A percentile compares a stretch with the other conserved stretches of the same genome.
These are phyloP conservation scores for Globisporangium recalcitrans DNA, from an alignment of 352 stramenopile genomes.

Conservation along the genomic window DNA sequence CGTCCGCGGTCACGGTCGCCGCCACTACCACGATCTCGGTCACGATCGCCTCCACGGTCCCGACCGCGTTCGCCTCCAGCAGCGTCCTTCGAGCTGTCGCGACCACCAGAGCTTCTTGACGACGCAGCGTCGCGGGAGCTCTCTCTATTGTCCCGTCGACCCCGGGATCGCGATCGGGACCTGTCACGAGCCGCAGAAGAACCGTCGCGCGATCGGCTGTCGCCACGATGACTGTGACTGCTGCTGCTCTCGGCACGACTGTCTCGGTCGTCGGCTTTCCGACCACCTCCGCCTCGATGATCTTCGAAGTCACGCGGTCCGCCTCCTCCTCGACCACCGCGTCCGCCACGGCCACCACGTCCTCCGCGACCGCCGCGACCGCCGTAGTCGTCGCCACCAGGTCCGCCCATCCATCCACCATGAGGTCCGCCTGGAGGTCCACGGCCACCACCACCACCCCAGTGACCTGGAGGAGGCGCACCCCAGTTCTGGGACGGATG, in stretches of 20 bases:
- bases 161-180: slow-evolving; percentile 46
- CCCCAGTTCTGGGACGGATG: slow-evolving; percentile 35
- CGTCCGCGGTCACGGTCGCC: slow-evolving; percentile 25
- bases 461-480: slow-evolving; percentile 36
- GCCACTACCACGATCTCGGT: slow-evolving; percentile 9
- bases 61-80: slow-evolving; percentile 22
- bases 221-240: slow-evolving; percentile 13
- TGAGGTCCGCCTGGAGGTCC: slow-evolving; percentile 26
- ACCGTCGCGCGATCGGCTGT: slow-evolving; percentile 33
- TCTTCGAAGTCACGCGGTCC: slow-evolving; percentile 35
- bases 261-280: slow-evolving; percentile 23
- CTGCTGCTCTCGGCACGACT: slow-evolving; percentile 28
- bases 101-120: slow-evolving; percentile 12
- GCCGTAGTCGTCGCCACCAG: slow-evolving; percentile 18
- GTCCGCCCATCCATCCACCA: slow-evolving; percentile 48
- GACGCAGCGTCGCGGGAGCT: slow-evolving; percentile 9
- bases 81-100: slow-evolving; percentile 18
- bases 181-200: slow-evolving; percentile 36
- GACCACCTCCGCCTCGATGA: slow-evolving; percentile 33
- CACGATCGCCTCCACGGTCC: slow-evolving; percentile 20
- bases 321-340: slow-evolving; percentile 17
- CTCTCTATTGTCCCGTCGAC: slow-evolving; percentile 21
- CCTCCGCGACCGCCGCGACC: slow-evolving; percentile 29
- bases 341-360: slow-evolving; percentile 23
- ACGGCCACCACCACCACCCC: slow-evolving; percentile 38